phyloP scores from a whole-genome alignment of 176 grass and related monocot genomes.

The Triticum turgidum region DNA sequence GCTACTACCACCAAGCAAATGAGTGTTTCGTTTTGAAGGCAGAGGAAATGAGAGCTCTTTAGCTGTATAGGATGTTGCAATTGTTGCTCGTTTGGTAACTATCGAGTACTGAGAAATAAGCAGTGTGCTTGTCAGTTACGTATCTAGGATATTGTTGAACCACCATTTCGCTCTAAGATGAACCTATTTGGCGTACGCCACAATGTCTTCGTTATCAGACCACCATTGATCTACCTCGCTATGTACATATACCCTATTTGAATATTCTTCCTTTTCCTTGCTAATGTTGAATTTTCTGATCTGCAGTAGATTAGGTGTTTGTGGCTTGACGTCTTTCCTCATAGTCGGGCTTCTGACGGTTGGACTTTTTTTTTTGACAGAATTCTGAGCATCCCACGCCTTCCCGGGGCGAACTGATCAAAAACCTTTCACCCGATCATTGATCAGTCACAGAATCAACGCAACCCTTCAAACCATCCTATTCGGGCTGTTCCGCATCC shows the following conservation, averaged over 20 bases:
- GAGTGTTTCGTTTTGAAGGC: conserved; percentile 13
- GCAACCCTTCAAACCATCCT: no score
- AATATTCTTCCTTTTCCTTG: neutral
- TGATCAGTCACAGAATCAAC: no score
- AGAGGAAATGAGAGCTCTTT: neutral
- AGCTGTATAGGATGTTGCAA: conserved; percentile 6
- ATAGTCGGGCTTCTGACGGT: no score
- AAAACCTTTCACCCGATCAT: no score
- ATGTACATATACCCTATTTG: conserved; percentile 24
- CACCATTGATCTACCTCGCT: neutral
- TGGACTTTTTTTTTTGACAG: no score
- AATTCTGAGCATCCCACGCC: no score
- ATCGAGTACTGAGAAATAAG: conserved; percentile 32
- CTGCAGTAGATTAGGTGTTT: neutral
- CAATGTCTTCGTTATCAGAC: neutral
- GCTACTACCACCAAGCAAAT: conserved; percentile 16
- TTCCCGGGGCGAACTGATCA: no score
- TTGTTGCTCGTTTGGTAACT: neutral
- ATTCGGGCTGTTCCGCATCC: rapidly evolving
- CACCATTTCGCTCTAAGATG: neutral
- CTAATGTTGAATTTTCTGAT: neutral
- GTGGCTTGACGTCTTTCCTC: neutral
- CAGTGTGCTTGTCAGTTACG: conserved; percentile 22
- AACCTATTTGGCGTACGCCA: neutral
- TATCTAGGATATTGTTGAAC: conserved; percentile 18